Evolutionary conservation across 805 yeast genomes (phyloP).

Genomic region (Ogataea degrootiae): DNA sequence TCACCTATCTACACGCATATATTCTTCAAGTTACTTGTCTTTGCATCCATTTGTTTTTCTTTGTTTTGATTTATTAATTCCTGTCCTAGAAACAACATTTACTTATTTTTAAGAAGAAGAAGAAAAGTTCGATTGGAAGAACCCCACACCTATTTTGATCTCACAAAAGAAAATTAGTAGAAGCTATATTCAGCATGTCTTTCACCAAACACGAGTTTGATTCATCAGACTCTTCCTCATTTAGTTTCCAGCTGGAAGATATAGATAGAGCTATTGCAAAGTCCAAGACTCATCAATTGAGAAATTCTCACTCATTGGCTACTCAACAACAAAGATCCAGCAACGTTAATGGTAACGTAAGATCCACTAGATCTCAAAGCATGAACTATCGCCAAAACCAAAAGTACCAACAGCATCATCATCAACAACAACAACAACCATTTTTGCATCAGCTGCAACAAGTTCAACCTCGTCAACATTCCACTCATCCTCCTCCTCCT

Average conservation of each 20-base stretch:
- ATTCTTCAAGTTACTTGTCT: too few species aligned
- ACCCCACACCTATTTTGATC: neutral
- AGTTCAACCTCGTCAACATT: neutral
- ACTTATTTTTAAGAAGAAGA: neutral
- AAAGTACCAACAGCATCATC: neutral
- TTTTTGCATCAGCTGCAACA: neutral
- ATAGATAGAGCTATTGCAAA: conserved; percentile 5
- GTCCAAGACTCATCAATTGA: neutral
- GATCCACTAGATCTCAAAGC: neutral
- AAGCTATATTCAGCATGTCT: neutral
- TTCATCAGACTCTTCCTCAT: conserved; percentile 1
- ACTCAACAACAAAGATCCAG: neutral
- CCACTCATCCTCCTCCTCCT: neutral
- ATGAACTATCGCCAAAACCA: neutral
- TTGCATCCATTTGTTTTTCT: neutral
- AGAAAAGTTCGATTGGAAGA: neutral
- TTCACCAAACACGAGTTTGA: neutral
- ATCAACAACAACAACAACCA: neutral
- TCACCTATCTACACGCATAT: too few species aligned
- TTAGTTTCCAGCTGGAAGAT: conserved; percentile 11
- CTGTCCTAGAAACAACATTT: neutral
- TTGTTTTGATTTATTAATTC: neutral
- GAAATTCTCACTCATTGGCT: neutral
- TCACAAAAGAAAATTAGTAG: neutral
- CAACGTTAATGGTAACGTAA: neutral